Evolutionary conservation across 1,284 basidiomycete species (phyloP).

Genomic region (Phylloporus sp.): DNA sequence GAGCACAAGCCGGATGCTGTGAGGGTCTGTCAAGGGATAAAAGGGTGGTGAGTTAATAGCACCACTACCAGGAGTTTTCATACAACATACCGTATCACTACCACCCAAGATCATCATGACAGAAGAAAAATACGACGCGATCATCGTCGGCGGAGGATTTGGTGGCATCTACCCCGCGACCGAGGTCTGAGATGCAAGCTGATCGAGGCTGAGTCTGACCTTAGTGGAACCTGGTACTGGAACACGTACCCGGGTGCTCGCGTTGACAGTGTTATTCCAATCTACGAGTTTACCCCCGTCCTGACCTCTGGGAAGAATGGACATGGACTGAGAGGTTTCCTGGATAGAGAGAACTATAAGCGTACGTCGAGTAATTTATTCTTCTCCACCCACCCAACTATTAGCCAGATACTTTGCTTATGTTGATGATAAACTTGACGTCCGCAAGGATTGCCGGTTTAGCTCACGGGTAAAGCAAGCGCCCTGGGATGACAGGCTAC

Average conservation of each 20-base stretch:
- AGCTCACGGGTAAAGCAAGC: constrained; percentile 18
- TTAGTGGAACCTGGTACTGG: constrained; percentile 19
- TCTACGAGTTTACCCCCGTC: constrained; percentile 19
- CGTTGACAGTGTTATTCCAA: constrained; percentile 17
- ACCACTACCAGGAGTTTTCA: not conserved
- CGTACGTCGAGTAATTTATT: constrained; percentile 1
- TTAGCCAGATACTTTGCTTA: constrained; percentile 22
- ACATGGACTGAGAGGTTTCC: constrained; percentile 27
- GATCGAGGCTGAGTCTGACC: constrained; percentile 20
- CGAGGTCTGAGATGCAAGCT: constrained; percentile 18
- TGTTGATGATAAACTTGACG: constrained; percentile 18
- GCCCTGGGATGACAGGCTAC: constrained; percentile 19
- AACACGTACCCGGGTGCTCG: constrained; percentile 27
- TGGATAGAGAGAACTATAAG: constrained; percentile 13
- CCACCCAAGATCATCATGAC: not conserved
- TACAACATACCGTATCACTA: too few species aligned
- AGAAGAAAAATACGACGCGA: constrained; percentile 13
- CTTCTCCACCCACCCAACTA: not conserved
- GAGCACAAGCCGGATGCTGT: not conserved
- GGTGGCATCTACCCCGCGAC: constrained; percentile 17
- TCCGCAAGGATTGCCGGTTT: constrained; percentile 20
- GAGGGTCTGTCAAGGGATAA: too few species aligned
- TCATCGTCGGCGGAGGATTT: constrained; percentile 24
- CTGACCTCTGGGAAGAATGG: constrained; percentile 27
- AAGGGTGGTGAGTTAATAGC: not conserved